Conservation (phyloP, 805 yeast genomes). For the Metschnikowia rubicola region DNA sequence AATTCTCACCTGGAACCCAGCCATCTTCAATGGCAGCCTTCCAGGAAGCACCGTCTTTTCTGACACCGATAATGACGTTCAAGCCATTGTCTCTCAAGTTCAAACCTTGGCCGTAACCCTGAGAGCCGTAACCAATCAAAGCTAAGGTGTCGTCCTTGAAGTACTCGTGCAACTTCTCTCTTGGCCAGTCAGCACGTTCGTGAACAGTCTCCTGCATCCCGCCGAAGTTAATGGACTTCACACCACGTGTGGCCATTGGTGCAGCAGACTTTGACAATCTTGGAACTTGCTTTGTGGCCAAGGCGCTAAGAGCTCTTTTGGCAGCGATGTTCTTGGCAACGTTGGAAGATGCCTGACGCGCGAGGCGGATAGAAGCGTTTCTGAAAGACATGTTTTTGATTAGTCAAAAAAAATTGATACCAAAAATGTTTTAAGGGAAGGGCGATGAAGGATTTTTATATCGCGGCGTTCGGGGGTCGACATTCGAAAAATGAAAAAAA, state of each 20-base stretch:
- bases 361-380: constrained; percentile 43
- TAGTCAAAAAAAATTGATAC: neutral
- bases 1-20: constrained; percentile 99
- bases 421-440: neutral
- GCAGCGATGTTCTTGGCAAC: constrained; percentile 45
- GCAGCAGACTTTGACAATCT: constrained; percentile 31
- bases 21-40: constrained; percentile 99
- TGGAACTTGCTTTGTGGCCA: constrained; percentile 46
- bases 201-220: constrained; percentile 93
- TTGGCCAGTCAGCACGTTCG: constrained; percentile 99
- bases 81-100: constrained; percentile 99
- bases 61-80: constrained; percentile 96
- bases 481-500: constrained; percentile 5
- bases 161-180: constrained; percentile 90
- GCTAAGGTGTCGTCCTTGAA: constrained; percentile 98
- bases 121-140: constrained; percentile 98
- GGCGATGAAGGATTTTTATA: constrained; percentile 6
- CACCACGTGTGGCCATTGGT: constrained; percentile 73
- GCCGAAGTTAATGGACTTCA: constrained; percentile 95
- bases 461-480: constrained; percentile 5
- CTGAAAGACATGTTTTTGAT: constrained; percentile 37
- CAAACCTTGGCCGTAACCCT: constrained; percentile 99
- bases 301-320: constrained; percentile 64
- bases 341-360: constrained; percentile 44
- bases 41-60: constrained; percentile 99